These are phyloP conservation scores for Alternaria burnsii DNA, from an alignment of 2,329 filamentous ascomycete species.

Conservation along the genomic window DNA sequence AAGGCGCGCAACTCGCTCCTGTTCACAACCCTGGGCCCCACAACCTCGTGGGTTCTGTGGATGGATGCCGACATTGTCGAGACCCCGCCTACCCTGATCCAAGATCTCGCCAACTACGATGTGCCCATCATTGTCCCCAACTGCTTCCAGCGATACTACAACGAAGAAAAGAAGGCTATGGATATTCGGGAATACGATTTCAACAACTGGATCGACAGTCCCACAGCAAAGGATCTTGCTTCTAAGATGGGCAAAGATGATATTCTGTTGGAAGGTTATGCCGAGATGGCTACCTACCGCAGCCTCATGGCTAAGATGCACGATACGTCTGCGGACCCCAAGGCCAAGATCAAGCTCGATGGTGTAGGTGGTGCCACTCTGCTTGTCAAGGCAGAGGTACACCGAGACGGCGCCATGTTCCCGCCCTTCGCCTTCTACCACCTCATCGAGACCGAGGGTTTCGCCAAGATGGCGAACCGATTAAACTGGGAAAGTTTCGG, in stretches of 20 bases:
- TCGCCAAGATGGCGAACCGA: constrained; percentile 94
- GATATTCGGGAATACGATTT: constrained; percentile 90
- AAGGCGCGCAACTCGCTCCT: constrained; percentile 92
- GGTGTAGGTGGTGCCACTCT: constrained; percentile 93
- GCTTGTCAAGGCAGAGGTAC: constrained; percentile 94
- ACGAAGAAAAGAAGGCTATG: constrained; percentile 74
- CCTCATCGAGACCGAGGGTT: constrained; percentile 96
- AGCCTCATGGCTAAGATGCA: constrained; percentile 88
- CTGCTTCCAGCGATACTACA: constrained; percentile 84
- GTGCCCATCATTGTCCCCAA: constrained; percentile 94
- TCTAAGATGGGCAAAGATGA: constrained; percentile 88
- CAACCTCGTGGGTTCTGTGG: constrained; percentile 97
- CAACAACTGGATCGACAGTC: constrained; percentile 96
- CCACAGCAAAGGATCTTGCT: constrained; percentile 77
- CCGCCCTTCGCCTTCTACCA: constrained; percentile 96
- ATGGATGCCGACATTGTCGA: constrained; percentile 92
- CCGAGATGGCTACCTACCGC: constrained; percentile 90
- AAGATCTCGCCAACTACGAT: constrained; percentile 87
- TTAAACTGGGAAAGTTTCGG: constrained; percentile 86
- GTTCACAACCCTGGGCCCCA: constrained; percentile 91
- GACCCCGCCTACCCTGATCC: constrained; percentile 82
- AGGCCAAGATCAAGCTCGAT: constrained; percentile 78
- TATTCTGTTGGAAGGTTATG: constrained; percentile 91
- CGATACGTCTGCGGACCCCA: constrained; percentile 59
- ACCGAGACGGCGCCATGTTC: constrained; percentile 98